Base-by-base conservation (phyloP, 306 rosid genomes). In the Quercus mongolica region DNA sequence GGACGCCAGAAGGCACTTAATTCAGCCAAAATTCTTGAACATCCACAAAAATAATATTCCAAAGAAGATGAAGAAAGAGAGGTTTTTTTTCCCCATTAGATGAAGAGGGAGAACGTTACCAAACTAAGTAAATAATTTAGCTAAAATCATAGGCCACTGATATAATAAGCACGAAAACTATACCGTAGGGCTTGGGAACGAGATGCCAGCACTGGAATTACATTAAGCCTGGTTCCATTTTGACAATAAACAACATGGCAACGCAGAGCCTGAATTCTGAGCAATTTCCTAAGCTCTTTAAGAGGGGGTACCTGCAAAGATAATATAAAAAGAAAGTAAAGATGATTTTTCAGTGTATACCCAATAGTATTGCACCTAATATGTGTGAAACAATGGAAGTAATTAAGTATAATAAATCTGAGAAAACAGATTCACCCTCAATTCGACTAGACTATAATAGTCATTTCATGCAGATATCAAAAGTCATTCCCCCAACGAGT, bases 161-260 rank as follows among this genome's bases (percentile, higher is more conserved):
- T 59, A 55, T 56, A 76, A 73, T 46, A 74, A 74, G 75, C 58
- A 65, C 17, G 6, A 55, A n/a, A 28, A 83, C 28, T 8, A 71
- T 91, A 96, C 99, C 99, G 93, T 85, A 96, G 98, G 74, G 99
- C 96, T 80, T 96, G 98, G 78, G 96, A 89, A 73, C 99, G 98
- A 89, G 99, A 96, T 59, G 99, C 99, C 85, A 89, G 75, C 13
- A 96, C 97, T 19, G 99, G 99, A 87, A 96, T 91, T 64, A 96
- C 92, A 64, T 96, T 91, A 81, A 96, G 81, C 70, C 98, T 90
- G 68, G 85, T 82, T 76, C 99, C 98, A 68, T 93, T 90, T 84
- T 96, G 96, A 83, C 96, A 89, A 89, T 96, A 93, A 83, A 96
- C 87, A 74, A 84, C 94, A 87, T 90, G 98, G 86, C 99, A 89